A percentile compares a stretch with the other conserved stretches of the same genome.
Evolutionary conservation across 2,329 filamentous ascomycete species (phyloP).

Genomic region (Thermomyces lanuginosus): DNA sequence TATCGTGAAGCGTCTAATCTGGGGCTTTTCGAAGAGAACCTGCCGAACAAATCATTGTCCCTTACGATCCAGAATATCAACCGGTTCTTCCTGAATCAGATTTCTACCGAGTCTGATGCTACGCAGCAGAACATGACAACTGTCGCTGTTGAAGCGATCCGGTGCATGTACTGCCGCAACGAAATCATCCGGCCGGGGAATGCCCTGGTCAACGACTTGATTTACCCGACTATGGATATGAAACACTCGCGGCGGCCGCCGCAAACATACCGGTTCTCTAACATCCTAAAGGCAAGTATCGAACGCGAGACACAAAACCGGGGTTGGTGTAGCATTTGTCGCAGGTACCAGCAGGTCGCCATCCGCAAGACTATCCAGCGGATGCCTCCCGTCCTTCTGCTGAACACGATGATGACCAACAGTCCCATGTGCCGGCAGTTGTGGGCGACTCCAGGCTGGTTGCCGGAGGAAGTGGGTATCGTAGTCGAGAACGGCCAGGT

Average conservation of each 20-base stretch:
- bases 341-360: conserved; percentile 73
- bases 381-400: conserved; percentile 69
- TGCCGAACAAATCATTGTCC: conserved; percentile 55
- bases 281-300: conserved; percentile 80
- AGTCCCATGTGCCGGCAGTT: conserved; percentile 52
- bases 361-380: conserved; percentile 71
- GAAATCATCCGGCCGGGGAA: conserved; percentile 68
- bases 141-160: conserved; percentile 40
- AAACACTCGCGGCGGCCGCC: conserved; percentile 35
- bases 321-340: conserved; percentile 86
- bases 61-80: conserved; percentile 74
- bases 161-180: conserved; percentile 73
- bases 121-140: conserved; percentile 51
- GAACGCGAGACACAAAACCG: conserved; percentile 77
- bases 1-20: conserved; percentile 62
- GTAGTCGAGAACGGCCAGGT: conserved; percentile 83
- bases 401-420: conserved; percentile 63
- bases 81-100: conserved; percentile 68
- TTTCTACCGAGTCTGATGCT: conserved; percentile 45
- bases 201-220: conserved; percentile 68
- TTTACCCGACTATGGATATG: conserved; percentile 50
- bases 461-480: conserved; percentile 86
- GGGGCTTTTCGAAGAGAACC: conserved; percentile 70
- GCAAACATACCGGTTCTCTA: conserved; percentile 55
- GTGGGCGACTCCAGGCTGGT: conserved; percentile 80